These are phyloP conservation scores for Pittosporum tobira DNA, from an alignment of 129 eudicot species.

Conservation along the genomic window DNA sequence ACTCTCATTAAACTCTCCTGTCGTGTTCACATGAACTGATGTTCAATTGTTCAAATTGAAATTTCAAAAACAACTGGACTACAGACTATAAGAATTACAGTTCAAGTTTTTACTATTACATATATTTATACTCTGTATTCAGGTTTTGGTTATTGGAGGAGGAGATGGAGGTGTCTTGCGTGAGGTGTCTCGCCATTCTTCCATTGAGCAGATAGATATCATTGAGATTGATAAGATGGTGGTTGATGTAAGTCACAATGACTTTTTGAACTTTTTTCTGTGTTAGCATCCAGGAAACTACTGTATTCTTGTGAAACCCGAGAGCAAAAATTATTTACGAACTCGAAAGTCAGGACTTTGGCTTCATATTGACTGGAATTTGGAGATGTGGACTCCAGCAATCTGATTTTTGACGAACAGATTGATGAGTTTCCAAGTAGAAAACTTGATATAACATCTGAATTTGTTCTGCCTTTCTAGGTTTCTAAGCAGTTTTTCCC, in stretches of 20 bases:
- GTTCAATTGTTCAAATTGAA: too few relatives aligned
- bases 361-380: background rate
- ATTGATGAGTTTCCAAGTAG: background rate
- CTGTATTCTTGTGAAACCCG: background rate
- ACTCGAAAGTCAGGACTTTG: background rate
- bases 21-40: background rate
- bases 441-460: background rate
- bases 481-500: slow-evolving; percentile 46
- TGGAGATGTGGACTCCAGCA: background rate
- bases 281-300: background rate
- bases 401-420: background rate
- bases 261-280: background rate
- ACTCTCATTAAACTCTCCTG: too few relatives aligned
- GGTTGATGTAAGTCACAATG: slow-evolving; percentile 62
- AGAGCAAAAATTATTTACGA: background rate
- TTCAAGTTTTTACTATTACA: too few relatives aligned
- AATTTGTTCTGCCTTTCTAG: slow-evolving; percentile 1
- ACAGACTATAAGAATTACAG: too few relatives aligned
- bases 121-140: background rate
- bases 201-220: slow-evolving; percentile 84
- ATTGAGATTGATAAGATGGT: slow-evolving; percentile 98
- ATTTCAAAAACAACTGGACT: too few relatives aligned
- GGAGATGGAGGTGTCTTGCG: slow-evolving; percentile 98
- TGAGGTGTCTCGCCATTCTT: slow-evolving; percentile 84
- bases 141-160: slow-evolving; percentile 96